These are phyloP conservation scores for Pyrenula aspistea DNA, from an alignment of 495 filamentous ascomycete genomes.

Conservation along the genomic window DNA sequence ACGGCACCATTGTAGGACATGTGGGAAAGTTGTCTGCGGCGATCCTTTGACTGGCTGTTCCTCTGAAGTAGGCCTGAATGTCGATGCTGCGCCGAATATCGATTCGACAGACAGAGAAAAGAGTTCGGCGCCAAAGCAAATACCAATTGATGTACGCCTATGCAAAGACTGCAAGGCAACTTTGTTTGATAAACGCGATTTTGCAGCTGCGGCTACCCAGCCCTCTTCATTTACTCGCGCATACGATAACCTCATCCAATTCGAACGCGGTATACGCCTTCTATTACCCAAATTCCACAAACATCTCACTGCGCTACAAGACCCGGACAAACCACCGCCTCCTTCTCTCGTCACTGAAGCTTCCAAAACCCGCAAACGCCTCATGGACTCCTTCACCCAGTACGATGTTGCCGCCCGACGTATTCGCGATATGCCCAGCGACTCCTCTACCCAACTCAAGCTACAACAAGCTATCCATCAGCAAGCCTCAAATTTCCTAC, in stretches of 20 bases:
- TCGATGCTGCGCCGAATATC: constrained; percentile 29
- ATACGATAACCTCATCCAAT: constrained; percentile 80
- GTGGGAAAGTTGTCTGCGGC: constrained; percentile 83
- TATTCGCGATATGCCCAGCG: constrained; percentile 63
- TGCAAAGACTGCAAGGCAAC: constrained; percentile 81
- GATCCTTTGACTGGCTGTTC: constrained; percentile 79
- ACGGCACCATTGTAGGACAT: constrained; percentile 88
- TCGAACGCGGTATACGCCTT: constrained; percentile 75
- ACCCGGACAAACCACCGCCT: constrained; percentile 60
- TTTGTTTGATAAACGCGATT: constrained; percentile 77
- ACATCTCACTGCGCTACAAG: constrained; percentile 56
- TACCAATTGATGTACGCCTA: constrained; percentile 75
- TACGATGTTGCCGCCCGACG: constrained; percentile 78
- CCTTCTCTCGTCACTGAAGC: constrained; percentile 73
- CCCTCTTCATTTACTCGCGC: constrained; percentile 67
- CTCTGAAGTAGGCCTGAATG: constrained; percentile 65
- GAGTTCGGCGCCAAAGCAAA: constrained; percentile 26
- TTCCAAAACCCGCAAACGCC: constrained; percentile 76
- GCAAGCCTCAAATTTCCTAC: constrained; percentile 72
- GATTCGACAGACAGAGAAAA: constrained; percentile 26
- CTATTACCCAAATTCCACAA: constrained; percentile 82
- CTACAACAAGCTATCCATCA: constrained; percentile 80
- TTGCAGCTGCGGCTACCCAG: constrained; percentile 51
- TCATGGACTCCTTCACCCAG: constrained; percentile 83
- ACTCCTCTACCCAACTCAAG: constrained; percentile 58